phyloP scores from a whole-genome alignment of 2,329 filamentous ascomycete genomes.

The Grosmannia huntii region DNA sequence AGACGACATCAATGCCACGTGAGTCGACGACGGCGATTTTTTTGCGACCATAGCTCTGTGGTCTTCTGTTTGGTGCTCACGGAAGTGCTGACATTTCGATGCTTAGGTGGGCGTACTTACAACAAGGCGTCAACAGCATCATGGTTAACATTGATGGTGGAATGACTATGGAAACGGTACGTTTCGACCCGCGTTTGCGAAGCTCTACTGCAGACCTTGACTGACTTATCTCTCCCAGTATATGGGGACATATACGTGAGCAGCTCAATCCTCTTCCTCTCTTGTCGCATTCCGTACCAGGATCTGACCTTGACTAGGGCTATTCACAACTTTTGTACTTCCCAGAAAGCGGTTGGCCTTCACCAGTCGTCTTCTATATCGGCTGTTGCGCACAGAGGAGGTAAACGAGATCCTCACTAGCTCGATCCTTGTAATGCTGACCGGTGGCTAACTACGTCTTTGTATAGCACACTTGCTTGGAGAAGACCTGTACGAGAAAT shows the following conservation, averaged over 20 bases:
- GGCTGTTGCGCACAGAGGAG: slow-evolving; percentile 54
- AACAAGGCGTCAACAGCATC: slow-evolving; percentile 78
- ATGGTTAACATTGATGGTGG: slow-evolving; percentile 88
- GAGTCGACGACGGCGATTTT: background rate
- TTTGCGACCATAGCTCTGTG: too few species aligned
- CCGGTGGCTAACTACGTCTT: background rate
- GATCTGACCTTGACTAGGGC: slow-evolving; percentile 43
- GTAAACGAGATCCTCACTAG: slow-evolving; percentile 26
- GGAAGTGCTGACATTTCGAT: background rate
- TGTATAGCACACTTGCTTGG: slow-evolving; percentile 74
- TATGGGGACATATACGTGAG: slow-evolving; percentile 89
- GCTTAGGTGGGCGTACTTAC: slow-evolving; percentile 74
- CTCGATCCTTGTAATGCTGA: background rate
- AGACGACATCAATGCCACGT: slow-evolving; percentile 15
- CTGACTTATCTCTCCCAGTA: slow-evolving; percentile 40
- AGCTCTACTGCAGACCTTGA: background rate
- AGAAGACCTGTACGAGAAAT: slow-evolving; percentile 87
- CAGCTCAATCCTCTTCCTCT: slow-evolving; percentile 5
- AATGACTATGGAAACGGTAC: slow-evolving; percentile 79
- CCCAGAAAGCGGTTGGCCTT: slow-evolving; percentile 76
- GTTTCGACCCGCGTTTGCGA: slow-evolving; percentile 13
- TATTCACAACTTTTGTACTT: slow-evolving; percentile 98
- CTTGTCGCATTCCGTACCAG: background rate
- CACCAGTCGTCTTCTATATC: slow-evolving; percentile 23
- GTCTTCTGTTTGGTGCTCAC: background rate